Evolutionary conservation across 2,329 filamentous ascomycete genomes (phyloP), one percentile per base, ranked within the genome.

Genomic region (Leptographium flavum): DNA sequence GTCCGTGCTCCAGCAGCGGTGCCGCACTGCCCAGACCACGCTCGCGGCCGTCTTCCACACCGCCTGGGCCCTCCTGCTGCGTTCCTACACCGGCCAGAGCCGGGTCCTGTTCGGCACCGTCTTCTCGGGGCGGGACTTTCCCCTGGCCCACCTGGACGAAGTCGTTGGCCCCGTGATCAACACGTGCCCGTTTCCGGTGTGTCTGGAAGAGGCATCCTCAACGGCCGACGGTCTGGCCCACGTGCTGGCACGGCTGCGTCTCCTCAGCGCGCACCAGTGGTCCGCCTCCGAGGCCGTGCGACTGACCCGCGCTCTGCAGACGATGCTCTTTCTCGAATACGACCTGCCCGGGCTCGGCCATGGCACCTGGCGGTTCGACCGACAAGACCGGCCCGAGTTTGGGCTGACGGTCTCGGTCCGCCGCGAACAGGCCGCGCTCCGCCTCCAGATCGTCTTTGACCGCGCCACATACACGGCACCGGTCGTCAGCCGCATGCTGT

Each of bases 11-110:
- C 9, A 27, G 7, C 37, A 27, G 5, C 5, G 9, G 10, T 27
- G 22, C 37, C 19, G 19, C 23, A 22, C 11, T 5, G 13, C 9
- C 22, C 11, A n/a, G 2, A 19, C 37, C 31, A 43, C 41, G 21
- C 21, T 17, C 9, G 41, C 41, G 8, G 23, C 41, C 13, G 21
- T 43, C 9, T 17, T 62, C 5, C n/a, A 64, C 36, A 36, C 45
- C 6, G 45, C 45, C 13, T 47, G 45, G 45, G 63, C 33, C 17
- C 5, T 47, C 33, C 5, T 36, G 4, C 19, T 43, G 15, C 2
- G 10, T 2, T 11, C 8, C 13, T 43, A 43, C 22, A 15, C 63
- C 1, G 64, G 68, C 45, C 37, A 48, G 33, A 64, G 66, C 27
- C 9, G 31, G 22, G 38, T 30, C 9, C 27, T 35, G 3, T 39